Conservation (phyloP, 2,329 filamentous ascomycete genomes). For the Pezicula radicicola region DNA sequence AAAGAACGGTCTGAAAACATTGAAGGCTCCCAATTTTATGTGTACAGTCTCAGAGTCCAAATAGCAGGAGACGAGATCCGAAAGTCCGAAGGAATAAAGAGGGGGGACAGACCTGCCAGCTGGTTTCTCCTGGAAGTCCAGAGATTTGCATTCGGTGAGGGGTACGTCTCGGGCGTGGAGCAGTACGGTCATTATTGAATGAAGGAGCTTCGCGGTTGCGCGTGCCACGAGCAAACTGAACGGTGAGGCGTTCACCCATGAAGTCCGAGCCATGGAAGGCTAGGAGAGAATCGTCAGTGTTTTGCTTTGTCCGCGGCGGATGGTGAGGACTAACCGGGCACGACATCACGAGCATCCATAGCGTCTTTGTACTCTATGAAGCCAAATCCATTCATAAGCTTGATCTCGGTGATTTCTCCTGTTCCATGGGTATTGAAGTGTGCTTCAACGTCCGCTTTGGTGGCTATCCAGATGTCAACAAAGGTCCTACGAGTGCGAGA, state of each 20-base stretch:
- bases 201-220: conserved; percentile 65
- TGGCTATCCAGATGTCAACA: conserved; percentile 57
- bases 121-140: conserved; percentile 96
- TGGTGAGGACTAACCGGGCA: conserved; percentile 71
- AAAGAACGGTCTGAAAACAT: conserved; percentile 19
- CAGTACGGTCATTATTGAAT: conserved; percentile 54
- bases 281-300: conserved; percentile 24
- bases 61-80: conserved; percentile 32
- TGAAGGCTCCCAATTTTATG: conserved; percentile 29
- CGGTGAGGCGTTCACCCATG: conserved; percentile 95
- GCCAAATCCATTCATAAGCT: conserved; percentile 99
- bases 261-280: conserved; percentile 89
- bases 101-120: conserved; percentile 98
- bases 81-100: conserved; percentile 48
- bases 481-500: neutral
- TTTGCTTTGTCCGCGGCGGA: conserved; percentile 14
- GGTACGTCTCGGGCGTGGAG: conserved; percentile 85
- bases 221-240: conserved; percentile 94
- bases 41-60: conserved; percentile 28
- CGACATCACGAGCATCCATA: conserved; percentile 96
- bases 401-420: conserved; percentile 97
- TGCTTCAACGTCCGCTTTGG: conserved; percentile 92
- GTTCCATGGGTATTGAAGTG: conserved; percentile 96
- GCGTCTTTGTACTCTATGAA: conserved; percentile 99
- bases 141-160: conserved; percentile 96